Evolutionary conservation across 2,329 filamentous ascomycete species (phyloP).

Genomic region (Fusarium sp.): DNA sequence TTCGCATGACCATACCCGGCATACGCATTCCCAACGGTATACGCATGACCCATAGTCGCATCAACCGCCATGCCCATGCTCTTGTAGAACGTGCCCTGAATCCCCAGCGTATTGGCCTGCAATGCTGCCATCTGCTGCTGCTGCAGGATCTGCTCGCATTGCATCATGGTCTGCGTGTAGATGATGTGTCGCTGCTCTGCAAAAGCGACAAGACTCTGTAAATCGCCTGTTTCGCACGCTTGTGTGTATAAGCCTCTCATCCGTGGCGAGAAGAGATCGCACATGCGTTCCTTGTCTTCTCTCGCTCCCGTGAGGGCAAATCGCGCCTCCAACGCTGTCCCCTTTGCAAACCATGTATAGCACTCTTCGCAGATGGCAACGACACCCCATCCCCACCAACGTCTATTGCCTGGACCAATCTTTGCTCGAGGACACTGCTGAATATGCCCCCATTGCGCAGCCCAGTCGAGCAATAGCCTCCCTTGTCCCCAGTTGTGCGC

Average conservation of each 20-base stretch:
- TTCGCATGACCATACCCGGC: conserved; percentile 48
- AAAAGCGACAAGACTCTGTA: conserved; percentile 40
- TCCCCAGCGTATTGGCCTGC: conserved; percentile 42
- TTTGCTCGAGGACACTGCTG: conserved; percentile 39
- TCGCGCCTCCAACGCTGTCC: conserved; percentile 40
- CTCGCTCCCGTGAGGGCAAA: conserved; percentile 44
- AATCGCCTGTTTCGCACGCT: conserved; percentile 41
- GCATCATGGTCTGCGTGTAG: conserved; percentile 46
- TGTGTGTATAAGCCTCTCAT: conserved; percentile 49
- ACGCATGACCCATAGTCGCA: conserved; percentile 26
- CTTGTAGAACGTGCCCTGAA: conserved; percentile 42
- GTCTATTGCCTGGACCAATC: conserved; percentile 13
- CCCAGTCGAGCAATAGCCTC: conserved; percentile 43
- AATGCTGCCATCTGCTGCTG: conserved; percentile 40
- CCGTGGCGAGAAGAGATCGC: conserved; percentile 51
- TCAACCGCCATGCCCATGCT: conserved; percentile 33
- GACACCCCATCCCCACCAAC: conserved; percentile 50
- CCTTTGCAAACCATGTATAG: conserved; percentile 47
- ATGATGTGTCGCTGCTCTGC: conserved; percentile 43
- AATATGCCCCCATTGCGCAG: conserved; percentile 44
- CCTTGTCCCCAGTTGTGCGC: conserved; percentile 43
- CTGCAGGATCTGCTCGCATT: conserved; percentile 40
- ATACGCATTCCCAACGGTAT: conserved; percentile 46
- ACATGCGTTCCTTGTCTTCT: conserved; percentile 42
- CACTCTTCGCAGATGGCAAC: conserved; percentile 51